Percentiles rank a stretch among this genome's conserved stretches.
These are phyloP conservation scores for Saturnispora saitoi DNA, from an alignment of 805 yeast genomes.

Conservation along the genomic window DNA sequence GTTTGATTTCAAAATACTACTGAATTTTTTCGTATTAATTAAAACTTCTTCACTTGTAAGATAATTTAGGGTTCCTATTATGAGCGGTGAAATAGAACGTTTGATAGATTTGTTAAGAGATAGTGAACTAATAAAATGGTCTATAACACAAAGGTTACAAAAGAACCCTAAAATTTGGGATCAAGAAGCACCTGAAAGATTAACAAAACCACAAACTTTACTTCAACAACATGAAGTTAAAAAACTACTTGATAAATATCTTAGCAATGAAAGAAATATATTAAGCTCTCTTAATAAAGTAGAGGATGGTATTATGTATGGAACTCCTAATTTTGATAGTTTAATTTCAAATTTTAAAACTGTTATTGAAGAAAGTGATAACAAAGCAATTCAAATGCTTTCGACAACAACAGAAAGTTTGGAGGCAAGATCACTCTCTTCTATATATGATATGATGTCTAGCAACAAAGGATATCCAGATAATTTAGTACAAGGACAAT, in stretches of 20 bases:
- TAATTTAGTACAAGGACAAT: background rate
- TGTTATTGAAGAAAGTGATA: conserved; percentile 3
- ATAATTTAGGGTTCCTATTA: background rate
- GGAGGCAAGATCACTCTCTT: background rate
- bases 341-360: background rate
- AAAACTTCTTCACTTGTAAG: background rate
- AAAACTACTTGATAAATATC: conserved; percentile 39
- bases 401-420: background rate
- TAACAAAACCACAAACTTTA: conserved; percentile 42
- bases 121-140: conserved; percentile 61
- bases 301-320: background rate
- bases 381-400: conserved; percentile 4
- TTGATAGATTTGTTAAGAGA: conserved; percentile 42
- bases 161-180: conserved; percentile 50
- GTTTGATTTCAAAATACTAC: background rate
- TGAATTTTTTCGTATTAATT: background rate
- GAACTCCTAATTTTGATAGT: background rate
- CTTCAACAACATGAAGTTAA: conserved; percentile 63
- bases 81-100: background rate
- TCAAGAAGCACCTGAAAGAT: conserved; percentile 23
- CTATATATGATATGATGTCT: conserved; percentile 4
- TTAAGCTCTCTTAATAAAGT: conserved; percentile 14
- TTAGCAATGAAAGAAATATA: conserved; percentile 23
- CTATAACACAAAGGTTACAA: conserved; percentile 51
- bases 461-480: background rate